Evolutionary conservation across 805 yeast genomes (phyloP).

Genomic region (Starmerella floricola): DNA sequence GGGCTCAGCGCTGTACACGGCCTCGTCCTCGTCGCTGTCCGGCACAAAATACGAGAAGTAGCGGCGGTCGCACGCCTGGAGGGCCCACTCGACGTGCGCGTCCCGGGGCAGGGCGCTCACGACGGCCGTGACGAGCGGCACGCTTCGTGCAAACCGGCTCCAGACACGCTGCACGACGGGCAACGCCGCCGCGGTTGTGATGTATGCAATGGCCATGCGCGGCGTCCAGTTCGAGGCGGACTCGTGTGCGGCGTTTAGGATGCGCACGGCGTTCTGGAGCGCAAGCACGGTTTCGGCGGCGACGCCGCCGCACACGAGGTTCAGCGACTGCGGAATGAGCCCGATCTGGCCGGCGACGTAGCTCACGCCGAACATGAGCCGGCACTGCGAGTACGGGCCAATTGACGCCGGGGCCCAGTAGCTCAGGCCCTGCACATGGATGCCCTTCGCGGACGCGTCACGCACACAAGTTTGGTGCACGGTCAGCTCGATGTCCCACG

Average conservation of each 20-base stretch:
- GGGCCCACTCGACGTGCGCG: conserved; percentile 25
- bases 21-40: conserved; percentile 21
- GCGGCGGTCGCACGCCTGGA: conserved; percentile 19
- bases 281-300: conserved; percentile 40
- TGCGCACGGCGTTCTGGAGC: conserved; percentile 60
- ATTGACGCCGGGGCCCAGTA: conserved; percentile 98
- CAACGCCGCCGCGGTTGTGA: conserved; percentile 29
- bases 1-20: conserved; percentile 13
- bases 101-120: conserved; percentile 24
- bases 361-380: conserved; percentile 38
- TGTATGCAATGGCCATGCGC: conserved; percentile 43
- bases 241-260: conserved; percentile 41
- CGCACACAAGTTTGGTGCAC: conserved; percentile 32
- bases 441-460: conserved; percentile 34
- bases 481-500: conserved; percentile 45
- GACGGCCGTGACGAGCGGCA: conserved; percentile 20
- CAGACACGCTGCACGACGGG: conserved; percentile 9
- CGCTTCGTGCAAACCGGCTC: conserved; percentile 5
- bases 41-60: conserved; percentile 18
- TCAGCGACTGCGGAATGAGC: conserved; percentile 61
- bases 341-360: conserved; percentile 90
- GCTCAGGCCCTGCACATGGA: conserved; percentile 85
- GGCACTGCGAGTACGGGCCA: conserved; percentile 92
- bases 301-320: conserved; percentile 27
- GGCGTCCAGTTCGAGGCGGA: conserved; percentile 30